phyloP scores from a whole-genome alignment of 140 eudicot genomes.

The Erigeron philadelphicus region DNA sequence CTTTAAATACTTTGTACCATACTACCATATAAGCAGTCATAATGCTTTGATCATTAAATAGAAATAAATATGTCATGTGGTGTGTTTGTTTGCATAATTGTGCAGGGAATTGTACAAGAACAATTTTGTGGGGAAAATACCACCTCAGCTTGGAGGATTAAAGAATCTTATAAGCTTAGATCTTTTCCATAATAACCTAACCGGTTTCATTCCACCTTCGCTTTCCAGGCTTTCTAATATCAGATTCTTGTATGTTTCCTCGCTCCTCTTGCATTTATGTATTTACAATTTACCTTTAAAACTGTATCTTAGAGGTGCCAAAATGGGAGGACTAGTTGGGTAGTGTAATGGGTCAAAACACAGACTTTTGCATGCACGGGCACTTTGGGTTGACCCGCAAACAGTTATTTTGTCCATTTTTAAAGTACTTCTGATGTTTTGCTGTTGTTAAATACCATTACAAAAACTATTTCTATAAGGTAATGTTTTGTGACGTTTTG shows the following conservation, averaged over 20 bases:
- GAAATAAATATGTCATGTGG: slow-evolving; percentile 19
- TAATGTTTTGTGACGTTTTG: no score
- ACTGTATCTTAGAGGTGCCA: neutral
- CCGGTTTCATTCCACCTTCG: slow-evolving; percentile 57
- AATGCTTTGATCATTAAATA: slow-evolving; percentile 13
- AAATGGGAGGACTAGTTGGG: neutral
- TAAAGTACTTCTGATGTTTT: no score
- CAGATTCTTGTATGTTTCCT: slow-evolving; percentile 42
- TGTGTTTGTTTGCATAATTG: slow-evolving; percentile 17
- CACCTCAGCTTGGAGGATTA: slow-evolving; percentile 45
- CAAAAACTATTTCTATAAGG: no score
- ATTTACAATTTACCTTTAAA: neutral
- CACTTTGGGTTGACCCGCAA: no score
- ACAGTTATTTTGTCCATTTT: no score
- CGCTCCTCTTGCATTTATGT: neutral
- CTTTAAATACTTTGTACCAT: neutral
- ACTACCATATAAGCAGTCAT: neutral
- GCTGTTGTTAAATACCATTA: no score
- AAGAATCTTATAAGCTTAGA: slow-evolving; percentile 58
- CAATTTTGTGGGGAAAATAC: slow-evolving; percentile 54
- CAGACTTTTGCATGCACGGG: no score
- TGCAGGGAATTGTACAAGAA: slow-evolving; percentile 63
- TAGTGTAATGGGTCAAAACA: no score
- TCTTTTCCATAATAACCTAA: slow-evolving; percentile 51
- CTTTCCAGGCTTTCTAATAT: slow-evolving; percentile 46